These are phyloP conservation scores for Pogostemon cablin DNA, from an alignment of 257 asterid species.

Conservation along the genomic window DNA sequence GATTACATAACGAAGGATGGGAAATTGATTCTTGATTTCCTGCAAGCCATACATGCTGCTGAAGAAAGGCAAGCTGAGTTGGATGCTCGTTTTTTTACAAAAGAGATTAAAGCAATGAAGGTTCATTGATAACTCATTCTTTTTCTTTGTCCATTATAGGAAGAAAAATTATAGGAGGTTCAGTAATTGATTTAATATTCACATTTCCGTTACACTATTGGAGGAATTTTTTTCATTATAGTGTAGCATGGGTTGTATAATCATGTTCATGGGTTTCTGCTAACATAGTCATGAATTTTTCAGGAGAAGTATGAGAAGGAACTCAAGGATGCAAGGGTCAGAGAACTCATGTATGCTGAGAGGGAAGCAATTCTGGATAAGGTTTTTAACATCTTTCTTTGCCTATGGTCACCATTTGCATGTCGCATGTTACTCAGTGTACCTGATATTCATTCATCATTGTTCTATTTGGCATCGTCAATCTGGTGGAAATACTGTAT, in stretches of 20 bases:
- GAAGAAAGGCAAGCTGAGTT: constrained; percentile 92
- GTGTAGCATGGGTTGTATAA: constrained; percentile 25
- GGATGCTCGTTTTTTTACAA: constrained; percentile 64
- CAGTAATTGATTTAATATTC: constrained; percentile 13
- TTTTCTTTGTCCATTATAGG: constrained; percentile 22
- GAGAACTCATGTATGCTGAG: constrained; percentile 99
- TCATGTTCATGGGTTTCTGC: constrained; percentile 30
- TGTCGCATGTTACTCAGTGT: constrained; percentile 24
- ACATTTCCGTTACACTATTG: constrained; percentile 7
- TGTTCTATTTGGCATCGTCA: constrained; percentile 9
- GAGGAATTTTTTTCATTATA: constrained; percentile 12
- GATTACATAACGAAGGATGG: constrained; percentile 82
- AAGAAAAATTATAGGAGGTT: constrained; percentile 22
- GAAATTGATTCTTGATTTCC: constrained; percentile 82
- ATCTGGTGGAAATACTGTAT: constrained; percentile 16
- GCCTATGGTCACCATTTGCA: constrained; percentile 25
- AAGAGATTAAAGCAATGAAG: constrained; percentile 76
- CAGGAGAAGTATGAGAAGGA: constrained; percentile 97
- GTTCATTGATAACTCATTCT: constrained; percentile 40
- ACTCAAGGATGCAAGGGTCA: constrained; percentile 90
- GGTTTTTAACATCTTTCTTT: constrained; percentile 48
- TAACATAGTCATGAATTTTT: constrained; percentile 41
- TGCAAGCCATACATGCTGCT: constrained; percentile 97
- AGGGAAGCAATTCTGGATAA: constrained; percentile 90
- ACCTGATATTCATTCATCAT: constrained; percentile 9